These are phyloP conservation scores for Kwoniella shivajii DNA, from an alignment of 1,284 basidiomycete genomes.

Conservation along the genomic window DNA sequence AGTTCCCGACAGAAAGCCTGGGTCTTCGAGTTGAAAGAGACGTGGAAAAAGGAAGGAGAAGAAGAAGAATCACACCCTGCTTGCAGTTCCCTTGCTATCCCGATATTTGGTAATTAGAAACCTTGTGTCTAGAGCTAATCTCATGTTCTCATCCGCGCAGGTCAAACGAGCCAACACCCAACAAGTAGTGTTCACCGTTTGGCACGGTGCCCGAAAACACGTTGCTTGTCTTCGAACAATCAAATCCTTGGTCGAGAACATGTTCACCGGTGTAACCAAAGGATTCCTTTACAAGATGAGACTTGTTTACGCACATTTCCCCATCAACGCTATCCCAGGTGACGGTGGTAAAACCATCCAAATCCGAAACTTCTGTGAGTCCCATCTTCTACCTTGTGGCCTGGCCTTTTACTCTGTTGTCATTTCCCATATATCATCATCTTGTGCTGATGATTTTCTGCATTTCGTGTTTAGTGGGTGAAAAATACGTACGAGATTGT, in stretches of 20 bases:
- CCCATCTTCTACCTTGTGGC: background rate
- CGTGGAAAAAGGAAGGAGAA: too few relatives aligned
- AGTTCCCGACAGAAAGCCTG: too few relatives aligned
- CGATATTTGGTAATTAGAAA: too few relatives aligned
- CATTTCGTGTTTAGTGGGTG: slow-evolving; percentile 43
- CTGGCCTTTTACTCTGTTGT: background rate
- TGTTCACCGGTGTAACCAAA: slow-evolving; percentile 97
- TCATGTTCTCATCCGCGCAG: slow-evolving; percentile 23
- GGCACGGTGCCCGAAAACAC: slow-evolving; percentile 98
- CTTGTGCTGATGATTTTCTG: background rate
- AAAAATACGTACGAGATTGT: slow-evolving; percentile 87
- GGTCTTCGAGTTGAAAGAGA: too few relatives aligned
- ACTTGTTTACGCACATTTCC: slow-evolving; percentile 99
- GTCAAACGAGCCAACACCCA: slow-evolving; percentile 59
- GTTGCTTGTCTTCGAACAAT: slow-evolving; percentile 97
- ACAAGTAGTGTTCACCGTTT: slow-evolving; percentile 89
- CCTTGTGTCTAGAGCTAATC: slow-evolving; percentile 3
- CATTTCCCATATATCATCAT: background rate
- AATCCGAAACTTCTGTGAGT: slow-evolving; percentile 97
- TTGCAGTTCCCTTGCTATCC: too few relatives aligned
- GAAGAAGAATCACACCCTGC: too few relatives aligned
- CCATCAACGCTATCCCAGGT: slow-evolving; percentile 98
- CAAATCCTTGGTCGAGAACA: slow-evolving; percentile 91
- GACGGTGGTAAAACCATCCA: slow-evolving; percentile 77
- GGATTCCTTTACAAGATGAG: slow-evolving; percentile 99